Conservation (phyloP, 1,284 basidiomycete species). For the Marasmius fiardii region DNA sequence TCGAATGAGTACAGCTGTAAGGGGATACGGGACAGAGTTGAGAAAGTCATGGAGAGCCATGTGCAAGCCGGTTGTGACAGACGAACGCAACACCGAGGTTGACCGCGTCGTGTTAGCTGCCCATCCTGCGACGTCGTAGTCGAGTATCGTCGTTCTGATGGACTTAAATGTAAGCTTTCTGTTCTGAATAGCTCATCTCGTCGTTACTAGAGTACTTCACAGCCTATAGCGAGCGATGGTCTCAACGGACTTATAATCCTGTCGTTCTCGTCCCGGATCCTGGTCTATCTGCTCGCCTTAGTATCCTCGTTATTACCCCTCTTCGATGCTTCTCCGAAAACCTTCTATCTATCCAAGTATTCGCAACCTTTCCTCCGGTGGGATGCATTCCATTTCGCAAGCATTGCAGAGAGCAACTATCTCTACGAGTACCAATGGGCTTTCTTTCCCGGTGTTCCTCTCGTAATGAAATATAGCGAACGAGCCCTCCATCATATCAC, state of each 20-base stretch:
- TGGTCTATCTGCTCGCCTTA: constrained; percentile 10
- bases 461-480: constrained; percentile 44
- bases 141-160: no score
- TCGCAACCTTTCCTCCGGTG: constrained; percentile 61
- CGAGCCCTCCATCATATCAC: constrained; percentile 19
- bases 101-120: no score
- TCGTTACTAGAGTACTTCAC: no score
- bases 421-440: constrained; percentile 85
- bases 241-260: constrained; percentile 13
- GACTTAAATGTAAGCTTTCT: no score
- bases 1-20: constrained; percentile 54
- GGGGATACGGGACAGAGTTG: constrained; percentile 54
- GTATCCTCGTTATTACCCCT: constrained; percentile 14
- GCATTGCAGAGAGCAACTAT: constrained; percentile 67
- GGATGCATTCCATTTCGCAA: constrained; percentile 84
- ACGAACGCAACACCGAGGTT: no score
- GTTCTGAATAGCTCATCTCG: no score
- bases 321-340: constrained; percentile 37
- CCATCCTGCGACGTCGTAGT: no score
- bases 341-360: constrained; percentile 24
- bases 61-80: background rate
- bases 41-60: constrained; percentile 42
- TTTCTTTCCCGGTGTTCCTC: constrained; percentile 75
- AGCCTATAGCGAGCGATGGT: no score
- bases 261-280: constrained; percentile 19